These are phyloP conservation scores for Macrotyloma uniflorum DNA, from an alignment of 306 rosid genomes.

Conservation along the genomic window DNA sequence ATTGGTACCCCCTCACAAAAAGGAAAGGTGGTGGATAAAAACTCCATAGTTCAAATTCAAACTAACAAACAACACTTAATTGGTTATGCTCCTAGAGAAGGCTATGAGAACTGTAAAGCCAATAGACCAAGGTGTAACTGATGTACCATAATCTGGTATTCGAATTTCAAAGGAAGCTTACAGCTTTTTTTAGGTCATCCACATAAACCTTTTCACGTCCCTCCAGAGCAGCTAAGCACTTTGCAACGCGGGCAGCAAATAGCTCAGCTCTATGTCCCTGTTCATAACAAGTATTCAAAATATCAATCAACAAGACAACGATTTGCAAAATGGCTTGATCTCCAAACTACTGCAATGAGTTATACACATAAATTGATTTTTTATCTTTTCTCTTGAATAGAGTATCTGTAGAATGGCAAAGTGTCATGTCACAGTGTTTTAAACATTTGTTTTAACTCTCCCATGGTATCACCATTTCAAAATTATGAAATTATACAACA, in stretches of 20 bases:
- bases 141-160: slow-evolving; percentile 26
- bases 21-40: slow-evolving; percentile 1
- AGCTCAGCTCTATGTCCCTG: slow-evolving; percentile 99
- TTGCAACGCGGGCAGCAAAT: slow-evolving; percentile 96
- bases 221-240: slow-evolving; percentile 89
- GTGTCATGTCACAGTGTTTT: slow-evolving; percentile 18
- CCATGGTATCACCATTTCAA: slow-evolving; percentile 8
- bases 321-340: slow-evolving; percentile 14
- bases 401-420: slow-evolving; percentile 25
- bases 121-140: neutral
- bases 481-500: slow-evolving; percentile 10
- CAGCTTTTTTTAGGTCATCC: slow-evolving; percentile 96
- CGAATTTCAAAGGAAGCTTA: slow-evolving; percentile 55
- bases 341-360: slow-evolving; percentile 4
- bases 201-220: slow-evolving; percentile 92
- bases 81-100: slow-evolving; percentile 25
- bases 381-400: neutral
- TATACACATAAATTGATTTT: neutral
- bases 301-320: slow-evolving; percentile 17
- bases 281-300: slow-evolving; percentile 36
- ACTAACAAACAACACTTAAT: neutral
- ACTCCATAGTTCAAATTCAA: slow-evolving; percentile 20
- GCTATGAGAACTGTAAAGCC: slow-evolving; percentile 23
- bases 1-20: neutral
- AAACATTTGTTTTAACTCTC: slow-evolving; percentile 9